phyloP scores from a whole-genome alignment of 495 filamentous ascomycete genomes.

The Bryoglossum gracile region DNA sequence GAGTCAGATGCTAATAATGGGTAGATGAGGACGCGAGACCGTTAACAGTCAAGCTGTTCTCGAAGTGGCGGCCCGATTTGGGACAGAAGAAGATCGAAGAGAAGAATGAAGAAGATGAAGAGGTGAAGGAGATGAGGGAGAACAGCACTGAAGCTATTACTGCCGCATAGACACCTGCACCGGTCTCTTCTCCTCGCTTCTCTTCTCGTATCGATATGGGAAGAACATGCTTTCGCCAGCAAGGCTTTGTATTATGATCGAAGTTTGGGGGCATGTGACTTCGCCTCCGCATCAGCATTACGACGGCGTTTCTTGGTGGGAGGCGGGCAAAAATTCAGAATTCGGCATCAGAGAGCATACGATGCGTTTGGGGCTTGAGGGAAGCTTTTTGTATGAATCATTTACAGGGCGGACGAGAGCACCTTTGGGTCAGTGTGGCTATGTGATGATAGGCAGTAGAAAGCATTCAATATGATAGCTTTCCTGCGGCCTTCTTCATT shows the following conservation, averaged over 20 bases:
- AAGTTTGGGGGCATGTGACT: neutral
- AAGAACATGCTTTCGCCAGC: no score
- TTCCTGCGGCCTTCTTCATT: no score
- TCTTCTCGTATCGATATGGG: no score
- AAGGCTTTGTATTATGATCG: neutral
- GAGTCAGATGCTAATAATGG: slow-evolving; percentile 8
- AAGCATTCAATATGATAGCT: no score
- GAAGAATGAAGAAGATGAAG: slow-evolving; percentile 6
- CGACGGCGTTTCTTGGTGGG: neutral
- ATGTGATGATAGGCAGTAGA: no score
- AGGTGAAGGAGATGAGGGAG: slow-evolving; percentile 10
- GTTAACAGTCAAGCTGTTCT: slow-evolving; percentile 45
- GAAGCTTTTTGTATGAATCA: no score
- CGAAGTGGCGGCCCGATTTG: slow-evolving; percentile 46
- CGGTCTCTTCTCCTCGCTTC: no score
- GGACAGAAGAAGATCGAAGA: slow-evolving; percentile 22
- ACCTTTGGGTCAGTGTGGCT: no score
- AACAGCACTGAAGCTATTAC: slow-evolving; percentile 5
- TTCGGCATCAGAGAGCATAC: no score
- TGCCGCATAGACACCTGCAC: slow-evolving; percentile 1
- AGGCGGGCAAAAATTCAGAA: neutral
- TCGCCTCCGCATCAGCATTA: neutral
- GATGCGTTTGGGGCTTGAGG: neutral
- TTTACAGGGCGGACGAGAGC: no score
- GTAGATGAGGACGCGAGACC: slow-evolving; percentile 43